These are phyloP conservation scores for Brettanomyces custersianus DNA, from an alignment of 805 yeast species.

Conservation along the genomic window DNA sequence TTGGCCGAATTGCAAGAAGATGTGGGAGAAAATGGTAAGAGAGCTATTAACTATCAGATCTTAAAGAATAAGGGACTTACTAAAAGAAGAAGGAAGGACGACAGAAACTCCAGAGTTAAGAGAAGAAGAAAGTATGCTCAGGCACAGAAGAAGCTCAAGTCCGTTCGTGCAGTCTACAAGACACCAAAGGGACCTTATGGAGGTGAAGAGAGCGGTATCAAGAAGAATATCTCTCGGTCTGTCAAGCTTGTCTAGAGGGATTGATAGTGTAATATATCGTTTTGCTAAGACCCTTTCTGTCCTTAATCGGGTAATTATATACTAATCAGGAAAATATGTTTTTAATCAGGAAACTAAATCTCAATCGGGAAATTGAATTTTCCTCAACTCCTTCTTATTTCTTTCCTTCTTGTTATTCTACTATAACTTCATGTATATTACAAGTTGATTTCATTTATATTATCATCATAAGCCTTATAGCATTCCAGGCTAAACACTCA, in stretches of 20 bases:
- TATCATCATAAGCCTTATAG: too few relatives aligned
- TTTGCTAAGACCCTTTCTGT: background rate
- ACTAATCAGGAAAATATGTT: too few relatives aligned
- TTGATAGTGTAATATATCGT: too few relatives aligned
- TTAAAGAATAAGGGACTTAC: constrained; percentile 95
- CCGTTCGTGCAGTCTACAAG: constrained; percentile 84
- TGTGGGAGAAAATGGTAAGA: constrained; percentile 74
- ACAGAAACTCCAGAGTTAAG: constrained; percentile 93
- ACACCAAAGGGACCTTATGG: constrained; percentile 69
- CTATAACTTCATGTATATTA: too few relatives aligned
- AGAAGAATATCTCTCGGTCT: constrained; percentile 84
- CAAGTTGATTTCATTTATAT: too few relatives aligned
- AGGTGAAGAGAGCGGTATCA: constrained; percentile 97
- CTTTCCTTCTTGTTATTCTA: too few relatives aligned
- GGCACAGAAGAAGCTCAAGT: constrained; percentile 88
- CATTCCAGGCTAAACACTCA: too few relatives aligned
- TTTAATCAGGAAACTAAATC: too few relatives aligned
- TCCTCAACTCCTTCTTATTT: too few relatives aligned
- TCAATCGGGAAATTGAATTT: too few relatives aligned
- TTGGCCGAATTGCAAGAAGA: constrained; percentile 62
- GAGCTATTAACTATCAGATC: constrained; percentile 92
- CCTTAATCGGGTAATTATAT: background rate
- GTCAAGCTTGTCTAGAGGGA: constrained; percentile 54
- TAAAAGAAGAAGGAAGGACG: constrained; percentile 85
- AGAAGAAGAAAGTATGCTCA: constrained; percentile 95